Evolutionary conservation across 1,139 yeast genomes (phyloP).

Genomic region (Eremothecium cymbalariae): DNA sequence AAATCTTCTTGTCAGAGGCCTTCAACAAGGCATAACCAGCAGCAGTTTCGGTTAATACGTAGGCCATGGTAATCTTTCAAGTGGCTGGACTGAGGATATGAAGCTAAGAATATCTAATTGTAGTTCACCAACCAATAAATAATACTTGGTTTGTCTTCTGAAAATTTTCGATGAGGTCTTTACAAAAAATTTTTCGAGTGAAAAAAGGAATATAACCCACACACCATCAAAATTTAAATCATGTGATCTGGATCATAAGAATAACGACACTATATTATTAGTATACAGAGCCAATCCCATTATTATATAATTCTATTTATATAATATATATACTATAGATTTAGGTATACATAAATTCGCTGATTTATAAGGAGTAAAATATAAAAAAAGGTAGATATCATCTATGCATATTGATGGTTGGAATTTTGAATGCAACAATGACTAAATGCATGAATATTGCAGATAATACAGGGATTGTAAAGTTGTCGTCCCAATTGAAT

Average conservation of each 20-base stretch:
- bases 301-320: no score
- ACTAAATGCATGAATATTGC: conserved; percentile 51
- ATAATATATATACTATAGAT: no score
- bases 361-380: no score
- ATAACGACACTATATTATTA: no score
- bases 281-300: no score
- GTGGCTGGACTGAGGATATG: neutral
- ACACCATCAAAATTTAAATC: no score
- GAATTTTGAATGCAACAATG: conserved; percentile 31
- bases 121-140: neutral
- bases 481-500: conserved; percentile 76
- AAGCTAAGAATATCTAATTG: neutral
- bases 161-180: conserved; percentile 28
- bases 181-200: conserved; percentile 17
- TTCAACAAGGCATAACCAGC: conserved; percentile 97
- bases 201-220: conserved; percentile 6
- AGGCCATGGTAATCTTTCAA: conserved; percentile 51
- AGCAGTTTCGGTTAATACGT: conserved; percentile 93
- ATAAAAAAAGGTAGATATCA: no score
- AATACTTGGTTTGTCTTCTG: conserved; percentile 6
- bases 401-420: no score
- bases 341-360: no score
- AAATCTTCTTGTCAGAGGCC: conserved; percentile 94
- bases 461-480: conserved; percentile 84
- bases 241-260: no score